Evolutionary conservation across 2,329 filamentous ascomycete species (phyloP), one percentile per base, ranked within the genome.

Genomic region (Penicillium sp.): DNA sequence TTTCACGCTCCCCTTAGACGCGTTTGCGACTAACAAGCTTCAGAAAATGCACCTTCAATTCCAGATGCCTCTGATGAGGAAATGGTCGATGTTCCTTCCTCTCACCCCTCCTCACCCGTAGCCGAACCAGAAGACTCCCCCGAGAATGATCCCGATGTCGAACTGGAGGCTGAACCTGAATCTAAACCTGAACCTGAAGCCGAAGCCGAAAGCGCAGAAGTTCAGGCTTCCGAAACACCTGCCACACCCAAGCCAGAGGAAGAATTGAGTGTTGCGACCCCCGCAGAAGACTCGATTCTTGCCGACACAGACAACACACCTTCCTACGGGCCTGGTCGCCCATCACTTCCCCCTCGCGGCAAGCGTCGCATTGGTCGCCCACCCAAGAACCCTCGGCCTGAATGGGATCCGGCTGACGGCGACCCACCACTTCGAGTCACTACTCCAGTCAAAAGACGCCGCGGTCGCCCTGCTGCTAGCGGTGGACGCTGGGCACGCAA

Each of bases 311-410:
- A 70, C 63, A 77, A 81, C 39, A 86, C 86, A 27, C 85, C 78
- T 53, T 70, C 76, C 71, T 65, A 84, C 82, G 77, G 68, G 58
- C 68, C 71, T 42, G 70, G 77, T 39, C 68, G 74, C 41, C 81
- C 74, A 65, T 83, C 84, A 25, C 82, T 89, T 45, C 82, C 91
- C 49, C 81, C 81, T 53, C 53, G 53, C 25, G 85, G 89, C 69
- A 90, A 90, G 75, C 82, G 83, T 65, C 87, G 91, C 52, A 82
- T 93, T n/a, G 92, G 92, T 21, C 86, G 92, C 13, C 91, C 91
- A 3, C 90, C 91, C 0, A 96, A 94, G 81, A 93, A 92, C 72
- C 84, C 86, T 49, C 90, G 89, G 0, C 86, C 90, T 4, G 90
- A 91, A 71, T 93, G 89, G 86, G 88, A 93, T 45, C 38, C 39